A percentile compares a stretch with the other conserved stretches of the same genome.
Evolutionary conservation across 495 filamentous ascomycete species (phyloP).

Genomic region (Hyaloscypha bicolor): DNA sequence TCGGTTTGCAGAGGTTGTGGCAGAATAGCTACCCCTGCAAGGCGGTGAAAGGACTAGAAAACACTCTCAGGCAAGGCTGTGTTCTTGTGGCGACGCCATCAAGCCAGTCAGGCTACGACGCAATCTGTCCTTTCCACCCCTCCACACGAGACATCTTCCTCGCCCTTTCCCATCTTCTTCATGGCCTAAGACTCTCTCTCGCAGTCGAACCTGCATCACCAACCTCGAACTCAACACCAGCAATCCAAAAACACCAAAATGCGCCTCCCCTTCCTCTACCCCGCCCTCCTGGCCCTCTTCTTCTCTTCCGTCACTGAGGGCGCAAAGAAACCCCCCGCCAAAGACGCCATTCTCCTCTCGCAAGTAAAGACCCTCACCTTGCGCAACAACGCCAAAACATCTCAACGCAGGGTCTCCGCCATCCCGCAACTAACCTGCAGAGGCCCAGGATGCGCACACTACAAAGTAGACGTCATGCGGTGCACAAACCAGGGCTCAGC

Average conservation of each 20-base stretch:
- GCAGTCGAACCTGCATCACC: neutral
- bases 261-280: slow-evolving; percentile 42
- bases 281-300: slow-evolving; percentile 33
- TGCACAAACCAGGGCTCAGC: slow-evolving; percentile 80
- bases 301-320: slow-evolving; percentile 26
- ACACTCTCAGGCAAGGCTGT: neutral
- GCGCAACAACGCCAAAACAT: slow-evolving; percentile 61
- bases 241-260: slow-evolving; percentile 23
- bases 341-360: slow-evolving; percentile 72
- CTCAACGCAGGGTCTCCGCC: slow-evolving; percentile 72
- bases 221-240: neutral
- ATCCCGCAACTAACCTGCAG: slow-evolving; percentile 84
- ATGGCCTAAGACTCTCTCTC: neutral
- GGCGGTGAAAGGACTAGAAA: neutral
- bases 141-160: neutral
- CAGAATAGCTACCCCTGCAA: slow-evolving; percentile 20
- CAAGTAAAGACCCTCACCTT: slow-evolving; percentile 80
- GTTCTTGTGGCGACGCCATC: neutral
- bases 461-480: slow-evolving; percentile 78
- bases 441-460: slow-evolving; percentile 60
- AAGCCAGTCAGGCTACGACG: neutral
- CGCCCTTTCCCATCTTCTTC: neutral
- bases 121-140: slow-evolving; percentile 24
- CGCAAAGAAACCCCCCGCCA: slow-evolving; percentile 36
- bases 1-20: neutral